Base-by-base conservation (phyloP, 2,329 filamentous ascomycete species). In the Fonsecaea erecta region DNA sequence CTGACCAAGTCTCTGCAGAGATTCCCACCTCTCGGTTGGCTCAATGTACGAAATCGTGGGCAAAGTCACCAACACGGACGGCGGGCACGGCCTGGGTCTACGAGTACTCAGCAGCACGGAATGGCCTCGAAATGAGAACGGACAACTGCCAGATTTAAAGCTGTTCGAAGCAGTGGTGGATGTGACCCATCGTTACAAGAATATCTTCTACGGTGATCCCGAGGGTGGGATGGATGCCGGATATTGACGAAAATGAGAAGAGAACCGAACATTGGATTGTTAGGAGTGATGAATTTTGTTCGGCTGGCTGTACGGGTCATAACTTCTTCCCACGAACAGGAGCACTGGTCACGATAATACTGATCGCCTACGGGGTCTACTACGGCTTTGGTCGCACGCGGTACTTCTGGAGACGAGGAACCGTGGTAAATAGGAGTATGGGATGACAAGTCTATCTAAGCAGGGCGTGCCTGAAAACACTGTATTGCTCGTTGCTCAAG, bases 111-210 rank as follows among this genome's bases (percentile, higher is more conserved):
- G 75, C 18, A 75, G 75, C 6, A 76, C 72, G 37, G 80, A 81
- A 67, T 81, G 79, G 77, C 70, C 70, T 21, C 66, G 68, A 60
- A 69, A 66, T 30, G 63, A 64, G 18, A 60, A 70, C 4, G 69
- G 70, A 18, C 56, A 69, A 55, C 46, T 66, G 24, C 66, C 70
- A 94, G 93, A 97, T 79, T 91, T 90, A 77, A 84, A 83, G 60
- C 84, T 92, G 35, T 90, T 88, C 66, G 88, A 91, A 63, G 86
- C 89, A 0, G 90, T 97, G 2, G 93, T 97, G 16, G 91, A 97
- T 64, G 89, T 88, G 37, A 95, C 92, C 35, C 93, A 97, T 78
- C 85, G 88, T 56, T 87, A 92, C 75, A 91, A 90, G 74, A 82
- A 87, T 67, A 89, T 98, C 58, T 97, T 97, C 75, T 93, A 91